phyloP scores from a whole-genome alignment of 495 filamentous ascomycete genomes.

The Xylaria curta region DNA sequence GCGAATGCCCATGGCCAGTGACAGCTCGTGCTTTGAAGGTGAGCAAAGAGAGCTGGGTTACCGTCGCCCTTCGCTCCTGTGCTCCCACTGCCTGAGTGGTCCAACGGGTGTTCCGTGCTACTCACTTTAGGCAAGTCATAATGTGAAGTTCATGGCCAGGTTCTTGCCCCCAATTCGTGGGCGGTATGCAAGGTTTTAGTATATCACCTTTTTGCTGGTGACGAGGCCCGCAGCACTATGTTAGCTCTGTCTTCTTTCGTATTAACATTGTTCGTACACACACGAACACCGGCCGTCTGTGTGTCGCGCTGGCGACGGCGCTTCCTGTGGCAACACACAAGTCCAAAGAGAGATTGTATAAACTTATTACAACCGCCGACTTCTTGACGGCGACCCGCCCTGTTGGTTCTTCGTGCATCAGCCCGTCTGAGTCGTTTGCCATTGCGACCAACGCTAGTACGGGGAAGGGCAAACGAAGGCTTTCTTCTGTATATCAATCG shows the following conservation, averaged over 20 bases:
- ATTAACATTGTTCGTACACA: constrained; percentile 6
- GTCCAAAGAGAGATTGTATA: not conserved
- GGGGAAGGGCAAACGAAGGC: not conserved
- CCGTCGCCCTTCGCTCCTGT: not conserved
- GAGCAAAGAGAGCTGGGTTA: constrained; percentile 4
- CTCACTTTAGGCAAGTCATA: constrained; percentile 26
- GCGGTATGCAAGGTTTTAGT: no score
- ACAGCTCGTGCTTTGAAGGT: constrained; percentile 15
- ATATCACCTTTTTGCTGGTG: no score
- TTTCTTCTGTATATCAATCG: constrained; percentile 19
- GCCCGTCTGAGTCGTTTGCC: not conserved
- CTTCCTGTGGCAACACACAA: not conserved
- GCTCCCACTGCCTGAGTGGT: constrained; percentile 2
- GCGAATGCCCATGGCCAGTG: constrained; percentile 16
- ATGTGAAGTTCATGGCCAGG: not conserved
- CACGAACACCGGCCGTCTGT: not conserved
- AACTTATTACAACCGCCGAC: not conserved
- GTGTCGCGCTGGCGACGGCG: constrained; percentile 22
- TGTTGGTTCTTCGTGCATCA: constrained; percentile 14
- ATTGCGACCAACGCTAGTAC: not conserved
- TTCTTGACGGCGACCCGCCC: constrained; percentile 10
- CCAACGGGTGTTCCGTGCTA: constrained; percentile 14
- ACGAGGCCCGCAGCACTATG: not conserved
- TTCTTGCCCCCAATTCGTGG: constrained; percentile 6
- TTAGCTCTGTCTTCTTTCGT: constrained; percentile 6